phyloP scores from a whole-genome alignment of 2,329 filamentous ascomycete species.

The Botrytis byssoidea region DNA sequence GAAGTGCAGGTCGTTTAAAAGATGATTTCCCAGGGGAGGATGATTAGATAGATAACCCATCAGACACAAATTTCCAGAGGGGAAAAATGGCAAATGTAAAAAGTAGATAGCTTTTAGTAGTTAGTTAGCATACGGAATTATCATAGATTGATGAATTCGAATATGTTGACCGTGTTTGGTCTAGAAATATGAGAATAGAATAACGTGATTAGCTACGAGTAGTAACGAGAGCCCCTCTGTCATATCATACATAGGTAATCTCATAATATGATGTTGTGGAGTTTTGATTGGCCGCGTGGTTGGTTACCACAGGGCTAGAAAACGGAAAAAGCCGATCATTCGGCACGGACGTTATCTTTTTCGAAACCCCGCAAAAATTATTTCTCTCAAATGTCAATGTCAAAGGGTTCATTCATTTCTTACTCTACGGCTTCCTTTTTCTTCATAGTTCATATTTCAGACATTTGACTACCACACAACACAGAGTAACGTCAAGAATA shows the following conservation, averaged over 20 bases:
- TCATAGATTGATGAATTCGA: constrained; percentile 12
- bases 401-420: neutral
- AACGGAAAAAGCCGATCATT: constrained; percentile 1
- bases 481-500: neutral
- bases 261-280: neutral
- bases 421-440: neutral
- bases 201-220: neutral
- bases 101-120: constrained; percentile 13
- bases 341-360: neutral
- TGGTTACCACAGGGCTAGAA: neutral
- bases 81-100: constrained; percentile 4
- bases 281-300: neutral
- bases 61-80: neutral
- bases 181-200: neutral
- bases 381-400: constrained; percentile 14
- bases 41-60: constrained; percentile 12
- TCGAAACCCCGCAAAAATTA: constrained; percentile 17
- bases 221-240: neutral
- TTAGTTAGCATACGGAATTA: constrained; percentile 1
- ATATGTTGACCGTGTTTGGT: neutral
- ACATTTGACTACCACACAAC: neutral
- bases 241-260: neutral
- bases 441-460: neutral
- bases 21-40: constrained; percentile 6
- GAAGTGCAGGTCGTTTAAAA: constrained; percentile 42